Conservation (phyloP, 129 eudicot species). For the Chrysanthemum lavandulifolium region DNA sequence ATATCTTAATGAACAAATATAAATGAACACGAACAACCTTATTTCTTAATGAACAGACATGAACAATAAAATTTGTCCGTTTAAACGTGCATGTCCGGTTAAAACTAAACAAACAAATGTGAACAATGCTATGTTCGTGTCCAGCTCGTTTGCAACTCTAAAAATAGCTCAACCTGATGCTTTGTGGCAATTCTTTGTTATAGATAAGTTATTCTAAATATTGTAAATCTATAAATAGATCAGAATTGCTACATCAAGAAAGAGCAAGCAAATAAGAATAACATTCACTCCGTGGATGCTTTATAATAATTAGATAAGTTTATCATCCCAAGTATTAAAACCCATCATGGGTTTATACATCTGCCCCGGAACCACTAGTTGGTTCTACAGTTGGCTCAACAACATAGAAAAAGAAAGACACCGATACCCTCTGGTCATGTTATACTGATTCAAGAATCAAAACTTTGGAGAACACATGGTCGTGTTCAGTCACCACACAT, state of each 20-base stretch:
- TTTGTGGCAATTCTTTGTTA: not conserved
- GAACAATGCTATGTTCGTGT: no score
- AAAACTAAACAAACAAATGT: no score
- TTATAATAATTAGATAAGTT: not conserved
- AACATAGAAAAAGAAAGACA: not conserved
- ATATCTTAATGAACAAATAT: no score
- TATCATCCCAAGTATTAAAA: not conserved
- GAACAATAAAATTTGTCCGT: no score
- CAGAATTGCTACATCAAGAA: not conserved
- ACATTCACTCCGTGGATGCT: not conserved
- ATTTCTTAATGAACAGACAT: no score
- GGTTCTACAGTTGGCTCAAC: slow-evolving; percentile 16
- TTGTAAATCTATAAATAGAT: no score
- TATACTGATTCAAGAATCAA: slow-evolving; percentile 1
- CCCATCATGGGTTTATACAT: slow-evolving; percentile 19
- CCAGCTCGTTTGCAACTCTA: no score
- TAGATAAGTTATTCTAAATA: not conserved
- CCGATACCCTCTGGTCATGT: not conserved
- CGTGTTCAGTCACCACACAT: not conserved
- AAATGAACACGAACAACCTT: no score
- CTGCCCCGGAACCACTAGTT: slow-evolving; percentile 24
- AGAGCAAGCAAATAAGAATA: not conserved
- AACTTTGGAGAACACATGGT: slow-evolving; percentile 10
- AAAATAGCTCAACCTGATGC: no score
- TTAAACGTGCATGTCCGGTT: no score